Base-by-base conservation (phyloP, 768 basidiomycete genomes). In the Sistotremastrum niveocremeum region DNA sequence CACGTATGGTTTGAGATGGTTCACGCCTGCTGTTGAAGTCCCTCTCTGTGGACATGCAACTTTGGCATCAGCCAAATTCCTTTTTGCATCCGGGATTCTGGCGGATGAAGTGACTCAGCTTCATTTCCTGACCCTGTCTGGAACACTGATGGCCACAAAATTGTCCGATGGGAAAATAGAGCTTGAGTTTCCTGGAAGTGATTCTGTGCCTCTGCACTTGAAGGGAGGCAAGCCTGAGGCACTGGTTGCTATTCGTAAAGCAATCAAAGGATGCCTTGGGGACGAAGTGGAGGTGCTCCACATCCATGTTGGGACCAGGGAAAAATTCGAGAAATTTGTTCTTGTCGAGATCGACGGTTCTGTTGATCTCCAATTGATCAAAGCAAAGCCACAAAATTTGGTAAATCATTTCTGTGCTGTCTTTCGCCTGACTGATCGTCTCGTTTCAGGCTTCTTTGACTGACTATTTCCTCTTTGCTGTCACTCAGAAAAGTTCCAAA, bases 31-130 rank as follows among this genome's bases (percentile, higher is more conserved):
- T 10, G 34, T 44, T 6, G 60, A 62, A 47, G 47, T 55, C 4
- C 44, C 51, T 2, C 51, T 64, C 4, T 64, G 62, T 44, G 63
- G 63, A 9, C 63, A 64, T 46, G 63, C 57, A 4, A 62, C 64
- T 6, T 54, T 65, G 42, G 63, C 59, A 1, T 49, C 58, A 0
- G 56, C 62, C 0, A 44, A 55, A 20, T 49, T 57, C 28, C 46
- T 61, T 37, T 60, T 60, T 44, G 31, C 50, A 29, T 28, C 32
- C n/a, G 30, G 32, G 5, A 31, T 45, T 29, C 7, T 47, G 28
- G 51, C 54, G 28, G 35, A 45, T 7, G 4, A 38, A 3, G 48
- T 53, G 0, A 44, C 35, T 9, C 10, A 34, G 6, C 46, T 60
- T n/a, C 12, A 40, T 11, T 61, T 57, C 49, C 34, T 50, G 3